Base-by-base conservation (phyloP, 2,329 filamentous ascomycete species). In the Epichloe amarillans region DNA sequence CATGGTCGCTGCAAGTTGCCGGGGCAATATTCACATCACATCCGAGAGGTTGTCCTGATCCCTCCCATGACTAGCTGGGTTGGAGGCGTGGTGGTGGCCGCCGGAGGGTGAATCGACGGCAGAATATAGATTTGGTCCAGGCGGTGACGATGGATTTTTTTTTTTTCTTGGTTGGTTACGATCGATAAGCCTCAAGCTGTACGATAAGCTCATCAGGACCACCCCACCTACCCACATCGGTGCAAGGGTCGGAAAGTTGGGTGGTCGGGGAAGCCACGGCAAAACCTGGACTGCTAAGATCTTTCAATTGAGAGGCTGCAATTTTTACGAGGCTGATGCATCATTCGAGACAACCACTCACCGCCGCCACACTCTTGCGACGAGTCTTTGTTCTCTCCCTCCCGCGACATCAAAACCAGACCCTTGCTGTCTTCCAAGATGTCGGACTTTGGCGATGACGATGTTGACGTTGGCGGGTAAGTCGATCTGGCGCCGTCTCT, bases 391-490 rank as follows among this genome's bases (percentile, higher is more conserved):
- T 10, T 42, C 30, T 23, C 19, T 26, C 33, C 4, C 6, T 17
- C 12, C 43, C 23, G 39, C 37, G 26, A 17, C 19, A 50, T 15
- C 19, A 17, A 12, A 40, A 15, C 21, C 14, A 3, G 4, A 30
- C 10, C 15, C 41, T 38, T 23, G 47, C 11, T 30, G 21, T 14
- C 45, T 47, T 15, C 41, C 52, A 69, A 52, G 19, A 88, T 88
- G 84, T 88, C 84, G 68, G 84, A 87, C 70, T 83, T 82, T 70
- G 83, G 81, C 59, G 80, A 83, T 61, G 79, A 84, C 59, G 79
- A 80, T 62, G 74, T 71, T 57, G 77, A 73, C 59, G 77, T 73
- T 58, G 75, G 71, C 59, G 75, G 70, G 78, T 82, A 69, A 72
- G 76, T 69, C 19, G 49, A 56, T 38, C 7, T 45, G 26, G 33